Evolutionary conservation across 2,329 filamentous ascomycete species (phyloP).

Genomic region (Sporothrix sp.): DNA sequence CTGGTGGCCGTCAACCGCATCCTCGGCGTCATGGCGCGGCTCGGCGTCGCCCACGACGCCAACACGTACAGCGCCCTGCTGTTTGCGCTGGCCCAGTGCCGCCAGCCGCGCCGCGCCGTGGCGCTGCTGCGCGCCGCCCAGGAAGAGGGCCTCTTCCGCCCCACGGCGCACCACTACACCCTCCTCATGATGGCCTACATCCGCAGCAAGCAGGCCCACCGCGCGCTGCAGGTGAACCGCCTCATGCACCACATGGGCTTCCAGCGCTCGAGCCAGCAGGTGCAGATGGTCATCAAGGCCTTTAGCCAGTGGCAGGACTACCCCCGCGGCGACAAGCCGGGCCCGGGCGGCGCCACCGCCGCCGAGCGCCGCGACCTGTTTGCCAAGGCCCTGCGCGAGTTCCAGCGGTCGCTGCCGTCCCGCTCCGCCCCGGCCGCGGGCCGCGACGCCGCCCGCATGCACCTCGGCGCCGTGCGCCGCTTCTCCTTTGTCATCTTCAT

Average conservation of each 20-base stretch:
- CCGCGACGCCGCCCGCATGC: constrained; percentile 21
- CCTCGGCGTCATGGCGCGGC: constrained; percentile 39
- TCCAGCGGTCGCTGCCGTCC: constrained; percentile 33
- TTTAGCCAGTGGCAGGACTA: constrained; percentile 28
- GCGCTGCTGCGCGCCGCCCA: constrained; percentile 36
- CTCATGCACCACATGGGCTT: constrained; percentile 35
- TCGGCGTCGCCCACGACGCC: constrained; percentile 37
- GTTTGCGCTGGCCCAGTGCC: constrained; percentile 37
- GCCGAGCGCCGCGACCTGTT: constrained; percentile 22
- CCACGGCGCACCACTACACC: constrained; percentile 40
- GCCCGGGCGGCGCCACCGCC: not conserved
- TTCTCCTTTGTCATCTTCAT: constrained; percentile 34
- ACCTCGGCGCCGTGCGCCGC: constrained; percentile 20
- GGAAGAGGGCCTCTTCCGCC: constrained; percentile 35
- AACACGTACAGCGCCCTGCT: constrained; percentile 43
- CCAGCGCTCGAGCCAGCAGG: constrained; percentile 32
- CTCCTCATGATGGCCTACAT: constrained; percentile 45
- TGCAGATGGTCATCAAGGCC: constrained; percentile 35
- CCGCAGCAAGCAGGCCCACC: constrained; percentile 33
- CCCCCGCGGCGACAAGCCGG: constrained; percentile 15
- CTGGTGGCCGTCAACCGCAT: constrained; percentile 39
- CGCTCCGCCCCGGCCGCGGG: constrained; percentile 13
- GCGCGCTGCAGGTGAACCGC: constrained; percentile 32
- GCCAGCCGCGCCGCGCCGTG: constrained; percentile 41
- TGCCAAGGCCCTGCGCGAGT: constrained; percentile 27